A percentile compares a stretch with the other conserved stretches of the same genome.
These are phyloP conservation scores for Carex scoparia DNA, from an alignment of 176 grass and related monocot species.

Conservation along the genomic window DNA sequence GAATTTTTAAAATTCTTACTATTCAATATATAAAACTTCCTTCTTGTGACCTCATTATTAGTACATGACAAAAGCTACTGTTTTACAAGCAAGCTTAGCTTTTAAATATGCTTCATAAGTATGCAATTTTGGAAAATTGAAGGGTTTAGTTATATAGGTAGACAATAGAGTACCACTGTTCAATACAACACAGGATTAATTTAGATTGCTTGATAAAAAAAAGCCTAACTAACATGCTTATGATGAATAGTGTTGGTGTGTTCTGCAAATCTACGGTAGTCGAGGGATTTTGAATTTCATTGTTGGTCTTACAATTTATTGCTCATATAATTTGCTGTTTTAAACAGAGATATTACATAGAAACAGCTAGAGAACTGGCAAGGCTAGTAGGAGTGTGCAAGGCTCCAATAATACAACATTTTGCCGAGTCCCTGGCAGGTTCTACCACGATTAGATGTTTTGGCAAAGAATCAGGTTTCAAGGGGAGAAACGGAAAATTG, in stretches of 20 bases:
- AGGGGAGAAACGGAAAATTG: conserved; percentile 47
- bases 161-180: not conserved
- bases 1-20: not conserved
- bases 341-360: conserved; percentile 67
- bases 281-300: not conserved
- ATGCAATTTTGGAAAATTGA: not conserved
- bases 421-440: conserved; percentile 79
- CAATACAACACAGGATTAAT: not conserved
- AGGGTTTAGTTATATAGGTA: not conserved
- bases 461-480: conserved; percentile 55
- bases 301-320: not conserved
- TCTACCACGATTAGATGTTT: conserved; percentile 84
- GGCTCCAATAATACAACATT: conserved; percentile 90
- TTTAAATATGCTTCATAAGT: no score
- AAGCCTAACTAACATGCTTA: not conserved
- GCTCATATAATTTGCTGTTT: conserved; percentile 12
- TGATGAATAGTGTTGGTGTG: not conserved
- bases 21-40: not conserved
- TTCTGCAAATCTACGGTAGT: not conserved
- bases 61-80: not conserved
- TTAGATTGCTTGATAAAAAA: not conserved
- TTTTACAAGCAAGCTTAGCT: not conserved
- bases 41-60: not conserved
- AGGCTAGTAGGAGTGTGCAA: conserved; percentile 69
- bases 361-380: conserved; percentile 62